phyloP scores from a whole-genome alignment of 2,329 filamentous ascomycete genomes.

The Nothophaeocryptopus gaeumannii region DNA sequence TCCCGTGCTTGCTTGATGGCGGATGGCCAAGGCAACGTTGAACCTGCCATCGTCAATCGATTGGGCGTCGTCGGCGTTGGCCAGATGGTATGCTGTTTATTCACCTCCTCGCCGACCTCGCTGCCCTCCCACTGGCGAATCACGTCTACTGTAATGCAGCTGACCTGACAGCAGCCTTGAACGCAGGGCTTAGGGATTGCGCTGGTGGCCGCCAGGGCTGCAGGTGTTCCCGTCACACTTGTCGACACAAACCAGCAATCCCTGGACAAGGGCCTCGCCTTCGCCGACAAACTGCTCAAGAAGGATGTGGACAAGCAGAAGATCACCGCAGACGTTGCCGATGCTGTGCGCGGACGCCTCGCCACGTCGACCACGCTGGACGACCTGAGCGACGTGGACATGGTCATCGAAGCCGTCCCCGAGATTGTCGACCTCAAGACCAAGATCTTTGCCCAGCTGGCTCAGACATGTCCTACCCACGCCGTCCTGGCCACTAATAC shows the following conservation, averaged over 20 bases:
- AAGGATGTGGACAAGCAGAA: conserved; percentile 89
- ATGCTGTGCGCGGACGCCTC: conserved; percentile 68
- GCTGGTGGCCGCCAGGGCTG: conserved; percentile 83
- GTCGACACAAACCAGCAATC: conserved; percentile 82
- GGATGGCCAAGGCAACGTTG: conserved; percentile 31
- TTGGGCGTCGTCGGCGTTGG: conserved; percentile 71
- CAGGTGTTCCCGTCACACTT: conserved; percentile 77
- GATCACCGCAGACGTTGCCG: conserved; percentile 77
- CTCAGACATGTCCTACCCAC: conserved; percentile 76
- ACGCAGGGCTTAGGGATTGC: conserved; percentile 87
- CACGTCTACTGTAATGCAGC: conserved; percentile 12
- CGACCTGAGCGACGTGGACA: conserved; percentile 78
- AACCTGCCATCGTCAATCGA: conserved; percentile 72
- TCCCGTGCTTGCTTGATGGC: conserved; percentile 37
- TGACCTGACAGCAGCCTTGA: conserved; percentile 19
- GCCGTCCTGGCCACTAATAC: conserved; percentile 96
- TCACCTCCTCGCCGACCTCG: conserved; percentile 3
- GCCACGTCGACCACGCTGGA: conserved; percentile 70
- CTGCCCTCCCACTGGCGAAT: neutral
- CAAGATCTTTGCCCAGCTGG: conserved; percentile 79
- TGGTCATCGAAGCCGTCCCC: conserved; percentile 95
- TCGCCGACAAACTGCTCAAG: conserved; percentile 89
- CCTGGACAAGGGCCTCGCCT: conserved; percentile 82
- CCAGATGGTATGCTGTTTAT: conserved; percentile 26
- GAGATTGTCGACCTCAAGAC: conserved; percentile 78